Evolutionary conservation across 176 grass and related monocot species (phyloP), one percentile per base, ranked within the genome.

Genomic region (Carex cristatella): DNA sequence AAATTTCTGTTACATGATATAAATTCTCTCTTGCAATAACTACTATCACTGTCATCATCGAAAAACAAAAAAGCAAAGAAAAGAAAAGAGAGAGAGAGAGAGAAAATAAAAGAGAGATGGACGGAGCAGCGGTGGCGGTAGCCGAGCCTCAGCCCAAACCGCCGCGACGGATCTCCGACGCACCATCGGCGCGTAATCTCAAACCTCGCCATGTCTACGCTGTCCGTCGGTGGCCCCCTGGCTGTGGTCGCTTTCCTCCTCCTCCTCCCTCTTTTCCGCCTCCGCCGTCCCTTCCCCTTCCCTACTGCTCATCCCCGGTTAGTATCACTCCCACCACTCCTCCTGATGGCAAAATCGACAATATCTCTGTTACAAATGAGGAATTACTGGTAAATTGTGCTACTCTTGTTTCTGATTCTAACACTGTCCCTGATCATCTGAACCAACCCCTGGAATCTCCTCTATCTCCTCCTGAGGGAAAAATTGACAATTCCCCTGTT

Each of bases 171-270:
- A 61, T 61, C 58, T 81, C 79, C 1, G 32, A 64, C 7, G 60
- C 79, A 7, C 82, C 82, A 31, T 54, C 66, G 0, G 65, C 82
- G 0, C 57, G 44, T 0, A 54, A 71, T 15, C 66, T 84, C 5
- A 84, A 84, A 19, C 82, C 42, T 19, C 82, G 82, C 2, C 33
- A 16, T 3, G 49, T 66, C 82, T 69, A 46, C n/a, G 61, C 65
- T n/a, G 66, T 74, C 3, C 83, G 83, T 48, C 53, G 35, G 1
- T 92, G 87, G 88, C 92, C 88, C 32, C 74, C 62, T 16, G 85
- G 84, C 35, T 92, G 87, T 40, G 90, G 90, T 71, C 87, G 85
- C 9, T 90, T 81, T 65, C 65, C 83, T 1, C 31, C 67, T 38
- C 65, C 63, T 38, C 40, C 78, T 58, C 5, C n/a, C 1, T 2